These are phyloP conservation scores for Colletotrichum chlorophyti DNA, from an alignment of 2,329 filamentous ascomycete species.

Conservation along the genomic window DNA sequence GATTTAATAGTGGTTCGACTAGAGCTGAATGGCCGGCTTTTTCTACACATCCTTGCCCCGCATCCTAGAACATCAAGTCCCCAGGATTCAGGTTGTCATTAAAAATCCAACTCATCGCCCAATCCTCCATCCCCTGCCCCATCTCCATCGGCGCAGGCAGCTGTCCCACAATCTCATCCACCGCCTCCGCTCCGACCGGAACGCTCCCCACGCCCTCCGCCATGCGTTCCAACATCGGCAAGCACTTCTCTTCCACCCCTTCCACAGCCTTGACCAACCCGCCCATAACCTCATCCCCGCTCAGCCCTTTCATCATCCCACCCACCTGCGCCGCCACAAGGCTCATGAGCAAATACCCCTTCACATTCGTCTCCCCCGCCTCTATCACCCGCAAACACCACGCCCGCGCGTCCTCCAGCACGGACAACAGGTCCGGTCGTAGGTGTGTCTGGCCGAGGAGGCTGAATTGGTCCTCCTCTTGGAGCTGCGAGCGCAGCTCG, in stretches of 20 bases:
- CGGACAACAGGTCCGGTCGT: slow-evolving; percentile 48
- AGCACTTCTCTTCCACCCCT: slow-evolving; percentile 39
- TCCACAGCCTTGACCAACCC: slow-evolving; percentile 48
- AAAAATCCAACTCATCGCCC: too few relatives aligned
- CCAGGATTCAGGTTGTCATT: neutral
- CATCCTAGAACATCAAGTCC: neutral
- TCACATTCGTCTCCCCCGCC: slow-evolving; percentile 61
- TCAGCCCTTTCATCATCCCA: slow-evolving; percentile 47
- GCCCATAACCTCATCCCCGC: too few relatives aligned
- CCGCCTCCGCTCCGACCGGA: neutral
- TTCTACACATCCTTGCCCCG: too few relatives aligned
- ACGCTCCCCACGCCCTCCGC: neutral
- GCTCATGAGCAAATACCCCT: slow-evolving; percentile 57
- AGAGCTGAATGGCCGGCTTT: too few relatives aligned
- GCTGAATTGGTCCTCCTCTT: slow-evolving; percentile 44
- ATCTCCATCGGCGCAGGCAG: neutral
- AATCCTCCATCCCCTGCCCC: neutral
- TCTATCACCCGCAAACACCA: slow-evolving; percentile 50
- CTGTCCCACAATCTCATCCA: neutral
- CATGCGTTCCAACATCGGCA: slow-evolving; percentile 26
- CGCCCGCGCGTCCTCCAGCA: slow-evolving; percentile 46
- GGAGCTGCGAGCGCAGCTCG: slow-evolving; percentile 48
- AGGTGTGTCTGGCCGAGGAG: slow-evolving; percentile 39
- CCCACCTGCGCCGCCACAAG: slow-evolving; percentile 51
- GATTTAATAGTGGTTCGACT: too few relatives aligned